Evolutionary conservation across 2,329 filamentous ascomycete species (phyloP), one percentile per base, ranked within the genome.

Genomic region (Trichoderma gracile): DNA sequence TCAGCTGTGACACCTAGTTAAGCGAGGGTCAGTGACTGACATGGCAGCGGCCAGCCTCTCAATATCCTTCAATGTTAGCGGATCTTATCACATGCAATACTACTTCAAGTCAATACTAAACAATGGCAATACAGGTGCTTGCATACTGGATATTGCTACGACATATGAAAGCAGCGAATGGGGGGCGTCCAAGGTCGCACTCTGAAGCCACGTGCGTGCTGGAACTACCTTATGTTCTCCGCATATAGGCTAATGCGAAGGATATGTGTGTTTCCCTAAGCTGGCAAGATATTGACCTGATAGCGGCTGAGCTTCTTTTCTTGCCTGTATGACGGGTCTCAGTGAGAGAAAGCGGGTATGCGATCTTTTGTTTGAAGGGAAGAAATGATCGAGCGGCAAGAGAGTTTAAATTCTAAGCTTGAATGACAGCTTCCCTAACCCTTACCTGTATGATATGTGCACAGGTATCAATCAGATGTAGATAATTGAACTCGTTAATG

Each of bases 191-290:
- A 52, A 52, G 30, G 47, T 52, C 47, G 33, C 57, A 45, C 27
- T 50, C 14, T 21, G 61, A 52, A 52, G 57, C 57, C 57, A 60
- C 57, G 57, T 60, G 57, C 46, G 33, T 52, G 46, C n/a, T 30
- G 23, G 30, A 52, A 52, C 38, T 33, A n/a, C n/a, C n/a, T n/a
- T n/a, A 43, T 53, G 57, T 19, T 8, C 3, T 23, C 38, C 30
- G 47, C 57, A 43, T 45, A 45, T 43, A 59, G 46, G 57, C 57
- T 61, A 61, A 52, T 61, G 57, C 57, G 47, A 52, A 9, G 14
- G 57, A 61, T 43, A 5, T n/a, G 21, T 40, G 45, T 40, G 23
- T 42, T n/a, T n/a, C n/a, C n/a, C n/a, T n/a, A n/a, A 42, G 57
- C 33, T 42, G 57, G 57, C 50, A 17, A 50, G 45, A 60, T 17